These are phyloP conservation scores for Chlamydomonas incerta DNA, from an alignment of 139 green algal genomes.

Conservation along the genomic window DNA sequence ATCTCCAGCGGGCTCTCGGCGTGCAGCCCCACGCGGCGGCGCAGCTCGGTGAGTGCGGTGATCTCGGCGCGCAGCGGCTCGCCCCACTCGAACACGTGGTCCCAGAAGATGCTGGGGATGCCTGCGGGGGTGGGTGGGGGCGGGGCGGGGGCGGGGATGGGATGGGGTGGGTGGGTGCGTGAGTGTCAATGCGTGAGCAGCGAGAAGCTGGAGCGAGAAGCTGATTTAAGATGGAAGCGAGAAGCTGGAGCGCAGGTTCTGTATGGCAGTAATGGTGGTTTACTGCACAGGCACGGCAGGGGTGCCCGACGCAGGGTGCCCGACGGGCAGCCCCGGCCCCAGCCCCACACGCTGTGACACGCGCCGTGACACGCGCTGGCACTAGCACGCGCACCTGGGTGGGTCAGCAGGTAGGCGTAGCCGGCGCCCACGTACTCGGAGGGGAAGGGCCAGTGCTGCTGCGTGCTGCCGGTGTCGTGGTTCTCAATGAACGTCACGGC, in stretches of 20 bases:
- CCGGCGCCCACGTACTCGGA: conserved; percentile 68
- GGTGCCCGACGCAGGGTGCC: not conserved
- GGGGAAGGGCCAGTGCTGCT: conserved; percentile 83
- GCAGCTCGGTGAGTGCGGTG: conserved; percentile 52
- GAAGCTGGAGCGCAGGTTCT: too few species aligned
- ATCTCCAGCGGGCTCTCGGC: conserved; percentile 75
- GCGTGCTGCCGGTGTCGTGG: conserved; percentile 75
- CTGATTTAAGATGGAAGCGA: too few species aligned
- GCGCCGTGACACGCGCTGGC: not conserved
- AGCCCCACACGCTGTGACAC: not conserved
- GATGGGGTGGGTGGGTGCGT: too few species aligned
- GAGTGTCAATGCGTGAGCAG: too few species aligned
- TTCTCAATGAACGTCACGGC: conserved; percentile 90
- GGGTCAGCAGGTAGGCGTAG: conserved; percentile 97
- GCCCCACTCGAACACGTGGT: conserved; percentile 85
- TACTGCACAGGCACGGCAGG: too few species aligned
- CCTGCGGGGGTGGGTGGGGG: conserved; percentile 28
- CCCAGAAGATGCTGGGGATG: conserved; percentile 82
- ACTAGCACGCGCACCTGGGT: conserved; percentile 76
- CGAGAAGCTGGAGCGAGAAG: too few species aligned
- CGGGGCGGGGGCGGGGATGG: too few species aligned
- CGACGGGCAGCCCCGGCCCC: too few species aligned
- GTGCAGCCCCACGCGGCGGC: conserved; percentile 63
- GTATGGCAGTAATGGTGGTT: too few species aligned
- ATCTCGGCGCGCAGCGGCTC: conserved; percentile 49